Percentiles rank a stretch among this genome's conserved stretches.
Evolutionary conservation across 495 filamentous ascomycete genomes (phyloP).

Genomic region (Penicillium manginii): DNA sequence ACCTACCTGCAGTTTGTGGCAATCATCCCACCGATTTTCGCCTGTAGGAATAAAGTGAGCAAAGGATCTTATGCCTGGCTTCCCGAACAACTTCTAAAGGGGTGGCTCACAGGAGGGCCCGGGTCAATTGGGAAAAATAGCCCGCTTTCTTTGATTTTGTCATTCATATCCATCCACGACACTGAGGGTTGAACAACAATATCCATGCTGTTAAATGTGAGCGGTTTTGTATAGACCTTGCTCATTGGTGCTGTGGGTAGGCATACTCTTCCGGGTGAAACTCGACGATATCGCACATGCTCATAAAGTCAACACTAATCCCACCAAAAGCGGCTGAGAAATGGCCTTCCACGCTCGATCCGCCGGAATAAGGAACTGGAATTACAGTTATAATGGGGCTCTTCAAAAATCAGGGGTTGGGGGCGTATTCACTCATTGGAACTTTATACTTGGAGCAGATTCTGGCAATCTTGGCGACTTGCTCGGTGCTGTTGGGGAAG

Average conservation of each 20-base stretch:
- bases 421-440: conserved; percentile 60
- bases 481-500: conserved; percentile 76
- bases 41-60: conserved; percentile 10
- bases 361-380: conserved; percentile 75
- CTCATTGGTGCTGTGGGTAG: background rate
- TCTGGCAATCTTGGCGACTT: conserved; percentile 79
- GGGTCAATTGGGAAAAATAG: conserved; percentile 95
- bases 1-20: conserved; percentile 74
- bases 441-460: conserved; percentile 82
- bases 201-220: conserved; percentile 59
- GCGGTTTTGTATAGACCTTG: background rate
- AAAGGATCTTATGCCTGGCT: background rate
- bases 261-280: conserved; percentile 75
- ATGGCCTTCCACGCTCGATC: conserved; percentile 87
- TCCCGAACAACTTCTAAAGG: background rate
- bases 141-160: conserved; percentile 71
- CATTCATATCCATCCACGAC: conserved; percentile 89
- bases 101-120: conserved; percentile 49
- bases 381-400: background rate
- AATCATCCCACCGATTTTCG: conserved; percentile 94
- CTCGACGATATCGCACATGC: conserved; percentile 80
- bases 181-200: conserved; percentile 88
- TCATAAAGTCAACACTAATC: conserved; percentile 86
- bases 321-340: conserved; percentile 86
- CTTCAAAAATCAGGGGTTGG: background rate